A percentile compares a stretch with the other conserved stretches of the same genome.
Conservation (phyloP, 352 stramenopile species). For the Phytophthora agathidicida region DNA sequence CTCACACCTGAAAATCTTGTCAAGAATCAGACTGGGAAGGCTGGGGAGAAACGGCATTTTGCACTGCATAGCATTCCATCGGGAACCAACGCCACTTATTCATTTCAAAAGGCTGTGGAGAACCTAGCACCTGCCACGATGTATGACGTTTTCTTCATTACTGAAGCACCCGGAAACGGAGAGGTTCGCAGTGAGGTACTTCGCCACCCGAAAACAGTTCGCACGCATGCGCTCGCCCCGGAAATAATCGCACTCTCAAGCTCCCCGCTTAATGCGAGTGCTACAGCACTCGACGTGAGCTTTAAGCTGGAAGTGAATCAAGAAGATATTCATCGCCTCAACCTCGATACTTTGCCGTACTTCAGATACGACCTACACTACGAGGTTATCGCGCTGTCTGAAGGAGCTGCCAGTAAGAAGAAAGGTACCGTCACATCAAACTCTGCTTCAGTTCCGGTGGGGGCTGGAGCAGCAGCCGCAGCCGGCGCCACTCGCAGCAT, state of each 20-base stretch:
- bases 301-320: slow-evolving; percentile 50
- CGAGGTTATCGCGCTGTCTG: slow-evolving; percentile 34
- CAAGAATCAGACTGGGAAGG: slow-evolving; percentile 24
- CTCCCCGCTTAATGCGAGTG: slow-evolving; percentile 43
- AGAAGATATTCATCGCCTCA: slow-evolving; percentile 43
- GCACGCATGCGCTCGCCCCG: slow-evolving; percentile 62
- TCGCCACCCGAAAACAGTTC: slow-evolving; percentile 29
- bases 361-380: slow-evolving; percentile 66
- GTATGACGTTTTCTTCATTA: slow-evolving; percentile 66
- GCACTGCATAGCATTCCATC: slow-evolving; percentile 17
- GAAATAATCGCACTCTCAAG: slow-evolving; percentile 39
- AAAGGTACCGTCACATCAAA: slow-evolving; percentile 16
- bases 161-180: slow-evolving; percentile 58
- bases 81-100: slow-evolving; percentile 34
- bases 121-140: slow-evolving; percentile 50
- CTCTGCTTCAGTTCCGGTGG: slow-evolving; percentile 1
- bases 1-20: slow-evolving; percentile 37
- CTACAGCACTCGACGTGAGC: slow-evolving; percentile 43
- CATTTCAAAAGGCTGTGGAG: slow-evolving; percentile 30
- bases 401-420: slow-evolving; percentile 8
- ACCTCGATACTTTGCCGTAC: slow-evolving; percentile 34
- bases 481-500: slow-evolving; percentile 6
- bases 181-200: slow-evolving; percentile 54
- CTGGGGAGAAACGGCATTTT: slow-evolving; percentile 29
- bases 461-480: not conserved